Conservation (phyloP, 176 grass and related monocot genomes). For the Stipa capillata region DNA sequence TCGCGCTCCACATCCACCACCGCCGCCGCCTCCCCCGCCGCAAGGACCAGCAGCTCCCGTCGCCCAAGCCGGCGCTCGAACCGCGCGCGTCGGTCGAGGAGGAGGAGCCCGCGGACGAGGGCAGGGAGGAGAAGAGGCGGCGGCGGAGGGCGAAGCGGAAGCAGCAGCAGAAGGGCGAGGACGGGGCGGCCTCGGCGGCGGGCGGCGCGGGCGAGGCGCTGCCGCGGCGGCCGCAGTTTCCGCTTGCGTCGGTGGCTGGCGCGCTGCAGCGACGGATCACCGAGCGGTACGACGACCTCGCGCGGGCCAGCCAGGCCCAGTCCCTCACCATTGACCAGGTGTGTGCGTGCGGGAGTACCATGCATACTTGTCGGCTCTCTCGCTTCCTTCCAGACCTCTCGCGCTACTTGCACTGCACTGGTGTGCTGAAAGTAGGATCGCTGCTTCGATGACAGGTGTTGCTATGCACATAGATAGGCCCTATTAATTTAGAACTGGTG, state of each 20-base stretch:
- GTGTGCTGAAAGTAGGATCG: not conserved
- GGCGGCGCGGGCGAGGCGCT: not conserved
- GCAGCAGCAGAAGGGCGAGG: conserved; percentile 18
- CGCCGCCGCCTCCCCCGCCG: not conserved
- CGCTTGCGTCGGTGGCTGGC: conserved; percentile 56
- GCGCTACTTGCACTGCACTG: not conserved
- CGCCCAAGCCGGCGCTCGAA: not conserved
- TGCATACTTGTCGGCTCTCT: too few relatives aligned
- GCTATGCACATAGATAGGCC: not conserved
- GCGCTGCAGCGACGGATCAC: conserved; percentile 67
- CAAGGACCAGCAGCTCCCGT: not conserved
- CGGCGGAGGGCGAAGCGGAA: conserved; percentile 41
- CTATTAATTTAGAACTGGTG: not conserved
- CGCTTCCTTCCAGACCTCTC: not conserved
- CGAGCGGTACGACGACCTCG: conserved; percentile 72
- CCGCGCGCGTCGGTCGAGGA: not conserved
- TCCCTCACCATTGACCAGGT: conserved; percentile 69
- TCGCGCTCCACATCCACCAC: not conserved
- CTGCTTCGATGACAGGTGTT: not conserved
- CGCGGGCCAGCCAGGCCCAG: conserved; percentile 54
- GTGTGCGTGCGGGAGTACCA: not conserved
- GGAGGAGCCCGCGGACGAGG: too few relatives aligned
- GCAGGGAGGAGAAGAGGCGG: conserved; percentile 5
- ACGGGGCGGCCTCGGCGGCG: not conserved
- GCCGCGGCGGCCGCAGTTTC: conserved; percentile 42